Percentiles rank a stretch among this genome's conserved stretches.
Evolutionary conservation across 139 green algal genomes (phyloP).

Genomic region (Coelastrella sp.): DNA sequence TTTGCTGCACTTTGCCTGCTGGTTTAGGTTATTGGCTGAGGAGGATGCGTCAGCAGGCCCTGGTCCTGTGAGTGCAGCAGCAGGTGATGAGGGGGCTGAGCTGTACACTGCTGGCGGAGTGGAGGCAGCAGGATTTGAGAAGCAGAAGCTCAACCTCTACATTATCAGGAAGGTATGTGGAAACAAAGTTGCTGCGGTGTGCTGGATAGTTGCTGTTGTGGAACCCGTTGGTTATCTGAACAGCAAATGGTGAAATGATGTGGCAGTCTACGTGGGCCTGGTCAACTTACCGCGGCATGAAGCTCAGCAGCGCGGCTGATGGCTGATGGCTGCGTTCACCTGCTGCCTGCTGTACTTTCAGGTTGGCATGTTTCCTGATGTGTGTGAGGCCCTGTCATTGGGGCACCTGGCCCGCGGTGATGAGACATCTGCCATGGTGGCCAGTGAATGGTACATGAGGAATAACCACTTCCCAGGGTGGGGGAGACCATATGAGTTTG

Average conservation of each 20-base stretch:
- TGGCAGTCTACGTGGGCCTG: background rate
- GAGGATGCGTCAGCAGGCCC: constrained; percentile 64
- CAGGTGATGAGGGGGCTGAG: constrained; percentile 53
- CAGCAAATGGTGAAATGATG: background rate
- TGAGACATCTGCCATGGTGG: constrained; percentile 74
- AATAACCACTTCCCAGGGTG: constrained; percentile 78
- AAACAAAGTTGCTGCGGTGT: background rate
- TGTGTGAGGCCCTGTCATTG: constrained; percentile 72
- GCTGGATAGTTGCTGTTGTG: background rate
- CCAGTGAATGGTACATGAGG: constrained; percentile 90
- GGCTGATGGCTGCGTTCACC: background rate
- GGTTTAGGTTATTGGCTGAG: constrained; percentile 73
- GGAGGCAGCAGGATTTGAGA: constrained; percentile 46
- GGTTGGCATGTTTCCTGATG: constrained; percentile 82
- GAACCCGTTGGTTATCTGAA: background rate
- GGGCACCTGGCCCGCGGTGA: constrained; percentile 66
- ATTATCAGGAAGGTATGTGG: constrained; percentile 63
- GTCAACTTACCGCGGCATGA: background rate
- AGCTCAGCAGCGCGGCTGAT: background rate
- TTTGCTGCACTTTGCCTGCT: too few species aligned
- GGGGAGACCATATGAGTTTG: constrained; percentile 84
- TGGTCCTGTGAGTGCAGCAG: constrained; percentile 56
- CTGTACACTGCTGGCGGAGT: constrained; percentile 70
- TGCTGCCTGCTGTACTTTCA: background rate
- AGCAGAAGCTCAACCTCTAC: constrained; percentile 68